Conservation (phyloP, 805 yeast genomes). For the Candida ipomoeae region DNA sequence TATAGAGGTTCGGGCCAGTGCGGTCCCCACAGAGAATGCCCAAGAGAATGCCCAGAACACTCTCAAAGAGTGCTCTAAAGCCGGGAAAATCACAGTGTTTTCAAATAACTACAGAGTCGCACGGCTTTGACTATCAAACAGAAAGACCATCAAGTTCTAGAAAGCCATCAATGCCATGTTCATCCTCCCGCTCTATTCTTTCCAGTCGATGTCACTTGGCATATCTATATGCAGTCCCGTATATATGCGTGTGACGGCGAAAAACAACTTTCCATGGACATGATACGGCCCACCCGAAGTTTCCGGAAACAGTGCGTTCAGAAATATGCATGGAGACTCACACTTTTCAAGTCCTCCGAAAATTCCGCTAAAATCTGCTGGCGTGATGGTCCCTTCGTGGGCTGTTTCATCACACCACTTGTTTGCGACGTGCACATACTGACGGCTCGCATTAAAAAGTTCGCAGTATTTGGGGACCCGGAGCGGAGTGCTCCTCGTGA, state of each 20-base stretch:
- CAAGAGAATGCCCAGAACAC: neutral
- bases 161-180: neutral
- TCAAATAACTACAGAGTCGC: no score
- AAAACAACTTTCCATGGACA: neutral
- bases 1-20: constrained; percentile 6
- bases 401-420: constrained; percentile 2
- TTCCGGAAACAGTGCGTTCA: neutral
- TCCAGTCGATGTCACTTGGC: neutral
- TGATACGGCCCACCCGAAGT: neutral
- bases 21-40: neutral
- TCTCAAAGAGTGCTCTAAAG: neutral
- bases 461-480: constrained; percentile 13
- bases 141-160: no score
- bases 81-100: neutral
- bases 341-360: neutral
- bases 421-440: constrained; percentile 4
- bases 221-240: neutral
- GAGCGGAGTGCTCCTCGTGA: constrained; percentile 21
- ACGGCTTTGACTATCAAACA: no score
- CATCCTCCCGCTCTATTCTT: neutral
- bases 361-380: neutral
- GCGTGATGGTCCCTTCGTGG: neutral
- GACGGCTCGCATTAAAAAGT: constrained; percentile 1
- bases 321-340: neutral
- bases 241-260: constrained; percentile 1